A percentile compares a stretch with the other conserved stretches of the same genome.
Evolutionary conservation across 495 filamentous ascomycete species (phyloP).

Genomic region (Tetracladium setigerum): DNA sequence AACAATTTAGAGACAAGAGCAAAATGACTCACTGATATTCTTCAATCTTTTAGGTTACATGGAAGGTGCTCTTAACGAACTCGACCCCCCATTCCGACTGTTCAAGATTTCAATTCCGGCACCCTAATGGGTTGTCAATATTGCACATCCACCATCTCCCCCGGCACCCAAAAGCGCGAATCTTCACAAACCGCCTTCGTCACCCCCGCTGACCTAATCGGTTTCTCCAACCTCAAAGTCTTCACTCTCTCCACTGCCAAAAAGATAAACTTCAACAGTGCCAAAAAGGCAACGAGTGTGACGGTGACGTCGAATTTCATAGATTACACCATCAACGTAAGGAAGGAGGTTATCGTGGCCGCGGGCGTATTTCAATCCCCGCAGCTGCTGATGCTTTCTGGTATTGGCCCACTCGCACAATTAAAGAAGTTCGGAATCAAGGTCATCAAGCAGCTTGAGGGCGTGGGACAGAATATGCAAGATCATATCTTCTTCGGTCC

Average conservation of each 20-base stretch:
- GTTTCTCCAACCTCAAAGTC: conserved; percentile 4
- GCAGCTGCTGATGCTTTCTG: conserved; percentile 53
- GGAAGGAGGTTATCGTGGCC: conserved; percentile 53
- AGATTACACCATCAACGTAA: conserved; percentile 22
- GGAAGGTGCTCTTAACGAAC: conserved; percentile 21
- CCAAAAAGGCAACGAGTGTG: conserved; percentile 41
- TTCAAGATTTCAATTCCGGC: conserved; percentile 34
- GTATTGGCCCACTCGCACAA: conserved; percentile 48
- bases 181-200: conserved; percentile 34
- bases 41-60: conserved; percentile 24
- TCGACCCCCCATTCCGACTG: conserved; percentile 27
- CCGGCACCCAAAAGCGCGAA: conserved; percentile 26
- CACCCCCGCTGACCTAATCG: not conserved
- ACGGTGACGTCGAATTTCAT: conserved; percentile 28
- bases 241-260: conserved; percentile 15
- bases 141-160: conserved; percentile 32
- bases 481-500: too few relatives aligned
- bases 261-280: conserved; percentile 26
- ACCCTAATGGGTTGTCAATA: conserved; percentile 33
- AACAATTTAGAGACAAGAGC: too few relatives aligned
- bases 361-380: conserved; percentile 56
- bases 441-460: conserved; percentile 45
- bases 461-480: conserved; percentile 58
- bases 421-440: conserved; percentile 41
- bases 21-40: too few relatives aligned